Evolutionary conservation across 202 grass and related monocot species (phyloP), one percentile per base, ranked within the genome.

Genomic region (Elaeis oleifera): DNA sequence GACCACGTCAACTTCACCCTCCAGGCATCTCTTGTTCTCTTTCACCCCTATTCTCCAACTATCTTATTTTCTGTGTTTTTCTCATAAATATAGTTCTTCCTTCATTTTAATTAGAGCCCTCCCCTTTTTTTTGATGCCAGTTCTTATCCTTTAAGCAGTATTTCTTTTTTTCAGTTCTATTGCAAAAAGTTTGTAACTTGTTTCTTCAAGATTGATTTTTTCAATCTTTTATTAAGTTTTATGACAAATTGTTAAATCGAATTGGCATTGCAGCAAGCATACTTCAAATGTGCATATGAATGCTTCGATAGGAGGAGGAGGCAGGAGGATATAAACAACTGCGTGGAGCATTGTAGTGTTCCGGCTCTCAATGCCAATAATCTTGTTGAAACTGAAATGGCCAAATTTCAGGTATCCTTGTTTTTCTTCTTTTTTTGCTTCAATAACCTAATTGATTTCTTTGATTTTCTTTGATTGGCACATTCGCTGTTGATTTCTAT

Each of bases 1-100:
- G 91, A 96, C 74, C 91, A 96, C 50, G 87, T 91, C 74, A 96
- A 91, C 75, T 96, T 96, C 77, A 96, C 76, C 14, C 64, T 96
- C 84, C 91, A 96, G 84, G 91, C 81, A 13, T 36, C 0, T 32
- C 53, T 51, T 68, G 19, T 31, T 31, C 28, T 31, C 28, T 31
- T 6, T 6, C 5, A 31, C 1, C 28, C 5, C 5, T 31, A 6
- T 31, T 31, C 28, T 6, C 28, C 5, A 31, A 6, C 28, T 6
- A 6, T 31, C 28, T 31, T 31, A 6, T 31, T 31, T 31, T 6
- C 5, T 31, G 5, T 31, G 5, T 6, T 31, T 31, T 31, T 31
- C 28, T 31, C 28, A 1, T 31, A 31, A 31, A 31, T 6, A 31
- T 31, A 31, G 28, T 31, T 5, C 5, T 31, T 31, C 28, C 28